These are phyloP conservation scores for Plantago ovata DNA, from an alignment of 257 asterid genomes.

Conservation along the genomic window DNA sequence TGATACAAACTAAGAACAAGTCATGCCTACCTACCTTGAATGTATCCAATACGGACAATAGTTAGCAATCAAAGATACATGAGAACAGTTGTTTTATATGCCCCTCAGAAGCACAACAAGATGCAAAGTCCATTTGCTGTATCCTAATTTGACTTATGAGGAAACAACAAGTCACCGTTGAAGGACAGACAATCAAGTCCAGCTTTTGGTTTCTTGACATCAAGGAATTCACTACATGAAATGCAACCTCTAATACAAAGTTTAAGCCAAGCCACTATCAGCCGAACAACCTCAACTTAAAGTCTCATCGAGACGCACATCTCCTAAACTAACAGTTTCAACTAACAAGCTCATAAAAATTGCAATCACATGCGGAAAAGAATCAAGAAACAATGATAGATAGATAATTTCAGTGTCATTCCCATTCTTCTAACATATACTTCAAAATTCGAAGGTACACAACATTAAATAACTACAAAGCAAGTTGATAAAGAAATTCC, in stretches of 20 bases:
- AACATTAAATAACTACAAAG: slow-evolving; percentile 9
- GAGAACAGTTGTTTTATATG: too few relatives aligned
- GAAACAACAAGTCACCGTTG: neutral
- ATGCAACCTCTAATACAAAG: neutral
- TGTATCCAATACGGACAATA: too few relatives aligned
- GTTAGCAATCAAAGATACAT: too few relatives aligned
- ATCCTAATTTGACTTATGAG: neutral
- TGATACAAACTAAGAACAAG: too few relatives aligned
- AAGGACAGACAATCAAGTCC: neutral
- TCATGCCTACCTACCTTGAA: too few relatives aligned
- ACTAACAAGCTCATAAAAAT: slow-evolving; percentile 2
- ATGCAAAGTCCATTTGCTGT: too few relatives aligned
- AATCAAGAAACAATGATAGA: too few relatives aligned
- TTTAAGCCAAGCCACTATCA: neutral
- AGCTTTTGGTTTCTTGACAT: neutral
- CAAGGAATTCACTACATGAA: neutral
- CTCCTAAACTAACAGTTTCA: too few relatives aligned
- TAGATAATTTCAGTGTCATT: neutral
- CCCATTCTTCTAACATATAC: neutral
- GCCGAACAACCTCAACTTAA: too few relatives aligned
- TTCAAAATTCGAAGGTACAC: slow-evolving; percentile 10
- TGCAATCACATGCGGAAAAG: neutral
- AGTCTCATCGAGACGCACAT: too few relatives aligned
- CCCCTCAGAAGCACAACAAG: too few relatives aligned
- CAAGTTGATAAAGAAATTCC: slow-evolving; percentile 8